Evolutionary conservation across 2,329 filamentous ascomycete species (phyloP).

Genomic region (Paecilomyces niveus): DNA sequence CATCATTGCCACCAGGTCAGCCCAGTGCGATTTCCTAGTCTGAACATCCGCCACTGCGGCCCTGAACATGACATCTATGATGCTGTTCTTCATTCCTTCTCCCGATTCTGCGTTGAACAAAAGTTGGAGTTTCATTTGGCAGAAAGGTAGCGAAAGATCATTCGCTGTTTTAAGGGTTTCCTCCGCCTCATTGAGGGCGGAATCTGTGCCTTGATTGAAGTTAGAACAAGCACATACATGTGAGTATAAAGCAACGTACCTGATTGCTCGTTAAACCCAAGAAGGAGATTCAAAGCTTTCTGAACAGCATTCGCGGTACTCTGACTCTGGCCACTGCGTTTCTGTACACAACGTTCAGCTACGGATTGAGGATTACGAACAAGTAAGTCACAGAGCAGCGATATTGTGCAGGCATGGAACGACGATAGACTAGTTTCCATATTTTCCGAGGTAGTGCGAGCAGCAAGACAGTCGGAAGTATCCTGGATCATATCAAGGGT

Average conservation of each 20-base stretch:
- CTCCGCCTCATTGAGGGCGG: constrained; percentile 24
- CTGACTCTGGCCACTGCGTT: constrained; percentile 19
- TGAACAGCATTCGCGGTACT: constrained; percentile 19
- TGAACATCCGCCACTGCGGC: constrained; percentile 29
- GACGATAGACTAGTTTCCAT: constrained; percentile 6
- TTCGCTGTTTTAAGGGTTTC: constrained; percentile 29
- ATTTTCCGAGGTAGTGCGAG: constrained; percentile 1
- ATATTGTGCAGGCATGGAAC: constrained; percentile 17
- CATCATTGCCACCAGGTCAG: constrained; percentile 32
- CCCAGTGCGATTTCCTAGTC: constrained; percentile 28
- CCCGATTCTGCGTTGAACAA: constrained; percentile 26
- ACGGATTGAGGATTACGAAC: constrained; percentile 23
- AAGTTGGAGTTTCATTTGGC: constrained; percentile 35
- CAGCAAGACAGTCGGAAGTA: constrained; percentile 16
- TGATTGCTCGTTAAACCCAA: constrained; percentile 18
- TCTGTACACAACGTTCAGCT: constrained; percentile 21
- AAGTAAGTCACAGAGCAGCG: constrained; percentile 26
- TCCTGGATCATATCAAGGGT: constrained; percentile 27
- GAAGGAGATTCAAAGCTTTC: constrained; percentile 25
- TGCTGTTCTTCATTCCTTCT: constrained; percentile 19
- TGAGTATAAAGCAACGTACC: constrained; percentile 8
- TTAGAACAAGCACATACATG: constrained; percentile 6
- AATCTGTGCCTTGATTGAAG: constrained; percentile 2
- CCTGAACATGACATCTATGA: constrained; percentile 35
- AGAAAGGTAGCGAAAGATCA: constrained; percentile 37